Percentiles rank a stretch among this genome's conserved stretches.
Conservation (phyloP, 768 basidiomycete species). For the Tylopilus sp. region DNA sequence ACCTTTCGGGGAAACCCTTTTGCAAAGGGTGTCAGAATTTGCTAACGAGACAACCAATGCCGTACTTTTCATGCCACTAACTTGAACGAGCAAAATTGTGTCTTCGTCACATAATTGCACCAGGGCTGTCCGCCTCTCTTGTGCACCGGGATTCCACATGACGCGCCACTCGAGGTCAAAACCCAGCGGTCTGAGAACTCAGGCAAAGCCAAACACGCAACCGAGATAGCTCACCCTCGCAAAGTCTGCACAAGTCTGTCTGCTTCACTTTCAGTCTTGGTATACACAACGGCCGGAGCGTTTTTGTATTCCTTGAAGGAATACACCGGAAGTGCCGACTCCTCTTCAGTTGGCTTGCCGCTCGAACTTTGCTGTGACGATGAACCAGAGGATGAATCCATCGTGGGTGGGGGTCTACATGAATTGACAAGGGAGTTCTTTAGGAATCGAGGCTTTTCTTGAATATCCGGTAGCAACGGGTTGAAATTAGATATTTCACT, state of each 20-base stretch:
- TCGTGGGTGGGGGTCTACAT: not conserved
- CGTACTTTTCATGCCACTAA: slow-evolving; percentile 46
- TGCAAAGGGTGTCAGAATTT: not conserved
- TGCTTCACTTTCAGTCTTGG: slow-evolving; percentile 39
- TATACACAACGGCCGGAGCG: slow-evolving; percentile 37
- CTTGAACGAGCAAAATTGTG: slow-evolving; percentile 45
- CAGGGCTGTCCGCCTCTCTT: slow-evolving; percentile 38
- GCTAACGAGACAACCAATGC: not conserved
- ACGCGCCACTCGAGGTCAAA: slow-evolving; percentile 53
- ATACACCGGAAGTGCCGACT: slow-evolving; percentile 30
- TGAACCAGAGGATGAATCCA: slow-evolving; percentile 1
- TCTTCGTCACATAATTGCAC: slow-evolving; percentile 44
- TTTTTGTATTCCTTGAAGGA: slow-evolving; percentile 34
- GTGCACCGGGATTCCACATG: slow-evolving; percentile 27
- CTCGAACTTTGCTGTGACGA: slow-evolving; percentile 1
- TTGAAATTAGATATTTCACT: slow-evolving; percentile 7
- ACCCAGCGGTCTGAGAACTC: slow-evolving; percentile 39
- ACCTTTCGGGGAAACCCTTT: slow-evolving; percentile 44
- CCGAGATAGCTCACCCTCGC: slow-evolving; percentile 30
- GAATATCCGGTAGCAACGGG: not conserved
- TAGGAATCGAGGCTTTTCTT: not conserved
- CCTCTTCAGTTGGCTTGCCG: slow-evolving; percentile 1
- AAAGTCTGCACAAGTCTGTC: slow-evolving; percentile 37
- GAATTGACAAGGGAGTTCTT: not conserved
- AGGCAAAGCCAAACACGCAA: not conserved